Percentiles rank a stretch among this genome's conserved stretches.
These are phyloP conservation scores for Auxenochlorella pyrenoidosa DNA, from an alignment of 139 green algal genomes.

Conservation along the genomic window DNA sequence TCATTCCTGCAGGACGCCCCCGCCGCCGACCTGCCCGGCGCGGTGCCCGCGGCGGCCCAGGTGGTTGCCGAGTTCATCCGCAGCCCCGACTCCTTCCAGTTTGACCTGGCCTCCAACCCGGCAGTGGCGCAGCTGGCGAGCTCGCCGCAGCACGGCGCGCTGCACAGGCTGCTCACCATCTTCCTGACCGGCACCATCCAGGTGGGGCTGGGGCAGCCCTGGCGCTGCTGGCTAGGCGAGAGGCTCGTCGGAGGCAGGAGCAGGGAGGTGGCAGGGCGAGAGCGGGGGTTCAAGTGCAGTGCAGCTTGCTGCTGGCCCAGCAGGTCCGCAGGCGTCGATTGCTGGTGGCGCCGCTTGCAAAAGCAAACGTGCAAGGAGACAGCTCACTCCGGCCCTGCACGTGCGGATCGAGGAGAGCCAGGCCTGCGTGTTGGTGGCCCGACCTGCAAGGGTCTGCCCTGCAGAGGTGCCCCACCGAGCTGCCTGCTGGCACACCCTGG, in stretches of 20 bases:
- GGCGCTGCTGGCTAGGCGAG: not conserved
- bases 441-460: too few species aligned
- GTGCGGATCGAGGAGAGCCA: too few species aligned
- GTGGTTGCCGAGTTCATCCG: constrained; percentile 46
- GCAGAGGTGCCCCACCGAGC: too few species aligned
- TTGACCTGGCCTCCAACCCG: constrained; percentile 47
- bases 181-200: constrained; percentile 36
- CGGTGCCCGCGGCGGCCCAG: not conserved
- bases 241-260: too few species aligned
- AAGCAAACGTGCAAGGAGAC: too few species aligned
- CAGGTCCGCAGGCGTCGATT: too few species aligned
- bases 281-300: too few species aligned
- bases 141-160: constrained; percentile 1
- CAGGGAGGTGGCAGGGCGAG: not conserved
- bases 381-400: too few species aligned
- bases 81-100: constrained; percentile 44
- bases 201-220: not conserved
- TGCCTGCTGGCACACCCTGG: not conserved
- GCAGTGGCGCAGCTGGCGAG: constrained; percentile 33
- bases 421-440: too few species aligned
- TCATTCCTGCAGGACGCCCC: not conserved
- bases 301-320: too few species aligned
- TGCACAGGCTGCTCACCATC: constrained; percentile 43
- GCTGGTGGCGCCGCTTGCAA: too few species aligned
- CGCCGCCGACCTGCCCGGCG: constrained; percentile 28